Percentiles rank a stretch among this genome's conserved stretches.
phyloP scores from a whole-genome alignment of 2,329 filamentous ascomycete species.

The Fusarium aywerte region DNA sequence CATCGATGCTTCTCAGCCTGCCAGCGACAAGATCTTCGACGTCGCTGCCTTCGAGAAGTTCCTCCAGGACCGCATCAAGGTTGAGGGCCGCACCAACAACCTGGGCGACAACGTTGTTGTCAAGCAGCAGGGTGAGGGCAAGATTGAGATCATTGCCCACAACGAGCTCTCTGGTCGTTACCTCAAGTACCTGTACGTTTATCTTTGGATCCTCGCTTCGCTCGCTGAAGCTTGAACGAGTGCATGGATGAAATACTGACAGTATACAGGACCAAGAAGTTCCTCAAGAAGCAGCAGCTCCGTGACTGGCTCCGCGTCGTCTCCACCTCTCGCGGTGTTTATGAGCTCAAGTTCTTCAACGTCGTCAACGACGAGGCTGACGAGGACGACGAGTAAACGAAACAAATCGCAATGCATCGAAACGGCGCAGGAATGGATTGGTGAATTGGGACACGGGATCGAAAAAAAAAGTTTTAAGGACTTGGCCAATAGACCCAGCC shows the following conservation, averaged over 20 bases:
- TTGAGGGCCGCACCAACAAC: slow-evolving; percentile 97
- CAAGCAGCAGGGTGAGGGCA: slow-evolving; percentile 91
- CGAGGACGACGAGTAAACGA: slow-evolving; percentile 95
- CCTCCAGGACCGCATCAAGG: slow-evolving; percentile 99
- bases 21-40: slow-evolving; percentile 99
- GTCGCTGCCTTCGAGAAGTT: slow-evolving; percentile 99
- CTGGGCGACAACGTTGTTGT: slow-evolving; percentile 93
- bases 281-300: slow-evolving; percentile 99
- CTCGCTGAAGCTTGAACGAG: neutral
- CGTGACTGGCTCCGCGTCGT: slow-evolving; percentile 99
- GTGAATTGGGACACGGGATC: slow-evolving; percentile 46
- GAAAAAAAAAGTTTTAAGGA: slow-evolving; percentile 42
- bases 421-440: slow-evolving; percentile 48
- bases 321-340: slow-evolving; percentile 96
- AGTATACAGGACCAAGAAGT: slow-evolving; percentile 91
- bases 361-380: slow-evolving; percentile 98
- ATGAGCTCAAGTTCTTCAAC: slow-evolving; percentile 99
- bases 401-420: slow-evolving; percentile 41
- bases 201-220: neutral
- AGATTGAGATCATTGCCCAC: slow-evolving; percentile 97
- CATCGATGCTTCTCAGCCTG: slow-evolving; percentile 99
- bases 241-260: slow-evolving; percentile 7
- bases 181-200: slow-evolving; percentile 96
- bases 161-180: slow-evolving; percentile 98
- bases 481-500: slow-evolving; percentile 48